Percentiles rank a stretch among this genome's conserved stretches.
These are phyloP conservation scores for Marchantia paleacea DNA, from an alignment of 225 moss, liverwort and hornwort species.

Conservation along the genomic window DNA sequence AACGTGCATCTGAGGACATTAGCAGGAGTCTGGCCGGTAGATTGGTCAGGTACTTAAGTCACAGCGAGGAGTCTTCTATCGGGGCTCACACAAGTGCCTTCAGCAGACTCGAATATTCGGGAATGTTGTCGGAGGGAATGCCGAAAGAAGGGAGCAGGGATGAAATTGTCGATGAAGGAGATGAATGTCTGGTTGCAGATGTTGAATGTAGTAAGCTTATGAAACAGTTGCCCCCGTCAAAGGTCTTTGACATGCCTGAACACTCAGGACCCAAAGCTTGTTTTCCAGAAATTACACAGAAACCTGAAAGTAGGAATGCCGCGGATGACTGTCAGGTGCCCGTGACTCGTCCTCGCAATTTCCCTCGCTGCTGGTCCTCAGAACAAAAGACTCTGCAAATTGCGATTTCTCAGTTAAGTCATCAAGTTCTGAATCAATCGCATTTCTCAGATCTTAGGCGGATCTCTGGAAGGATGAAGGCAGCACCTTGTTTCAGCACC, in stretches of 20 bases:
- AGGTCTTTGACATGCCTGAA: neutral
- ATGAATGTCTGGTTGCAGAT: neutral
- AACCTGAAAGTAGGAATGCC: neutral
- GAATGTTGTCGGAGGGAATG: neutral
- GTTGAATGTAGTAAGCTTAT: neutral
- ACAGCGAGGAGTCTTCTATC: neutral
- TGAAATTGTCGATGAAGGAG: neutral
- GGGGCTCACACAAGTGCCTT: neutral
- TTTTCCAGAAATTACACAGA: neutral
- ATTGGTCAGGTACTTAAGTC: slow-evolving; percentile 16
- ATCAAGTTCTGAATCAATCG: slow-evolving; percentile 60
- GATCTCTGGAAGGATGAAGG: slow-evolving; percentile 59
- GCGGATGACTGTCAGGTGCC: neutral
- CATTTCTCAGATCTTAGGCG: slow-evolving; percentile 62
- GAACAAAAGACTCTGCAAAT: slow-evolving; percentile 57
- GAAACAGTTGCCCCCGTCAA: neutral
- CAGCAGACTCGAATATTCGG: neutral
- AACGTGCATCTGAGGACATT: slow-evolving; percentile 57
- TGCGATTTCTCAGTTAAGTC: slow-evolving; percentile 67
- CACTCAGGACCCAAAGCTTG: neutral
- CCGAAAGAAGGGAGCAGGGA: neutral
- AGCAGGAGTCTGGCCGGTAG: slow-evolving; percentile 52
- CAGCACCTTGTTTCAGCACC: slow-evolving; percentile 53
- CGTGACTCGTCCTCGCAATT: slow-evolving; percentile 6
- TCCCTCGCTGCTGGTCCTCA: slow-evolving; percentile 41